phyloP scores from a whole-genome alignment of 257 asterid genomes.

The Parsonsia alboflavescens region DNA sequence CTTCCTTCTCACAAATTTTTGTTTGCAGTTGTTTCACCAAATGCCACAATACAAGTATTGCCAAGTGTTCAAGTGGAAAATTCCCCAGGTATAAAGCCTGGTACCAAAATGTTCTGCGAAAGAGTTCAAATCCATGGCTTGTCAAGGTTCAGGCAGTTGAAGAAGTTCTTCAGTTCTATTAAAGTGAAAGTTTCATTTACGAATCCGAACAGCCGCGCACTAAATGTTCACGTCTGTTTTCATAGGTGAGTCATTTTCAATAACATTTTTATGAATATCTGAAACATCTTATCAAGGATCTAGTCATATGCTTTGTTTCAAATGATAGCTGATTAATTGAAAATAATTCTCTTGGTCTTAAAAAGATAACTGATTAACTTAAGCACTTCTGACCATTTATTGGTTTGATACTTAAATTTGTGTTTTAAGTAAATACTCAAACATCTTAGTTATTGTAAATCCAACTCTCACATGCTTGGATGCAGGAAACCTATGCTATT shows the following conservation, averaged over 20 bases:
- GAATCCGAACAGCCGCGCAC: constrained; percentile 38
- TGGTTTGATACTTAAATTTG: background rate
- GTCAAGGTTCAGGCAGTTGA: constrained; percentile 51
- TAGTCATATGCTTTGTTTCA: background rate
- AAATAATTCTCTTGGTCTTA: background rate
- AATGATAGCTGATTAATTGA: background rate
- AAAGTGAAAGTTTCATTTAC: constrained; percentile 52
- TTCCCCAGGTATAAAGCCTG: constrained; percentile 80
- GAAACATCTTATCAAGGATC: background rate
- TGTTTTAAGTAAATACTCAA: background rate
- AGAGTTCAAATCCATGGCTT: constrained; percentile 69
- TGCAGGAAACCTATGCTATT: background rate
- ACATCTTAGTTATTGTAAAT: background rate
- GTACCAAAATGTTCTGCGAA: constrained; percentile 60
- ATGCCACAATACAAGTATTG: constrained; percentile 41
- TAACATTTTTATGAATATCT: background rate
- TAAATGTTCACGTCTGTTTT: constrained; percentile 64
- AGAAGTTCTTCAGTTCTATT: constrained; percentile 58
- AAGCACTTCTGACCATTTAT: background rate
- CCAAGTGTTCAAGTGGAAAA: constrained; percentile 55
- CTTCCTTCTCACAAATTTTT: constrained; percentile 8
- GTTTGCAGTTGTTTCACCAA: constrained; percentile 52
- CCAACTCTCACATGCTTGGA: background rate
- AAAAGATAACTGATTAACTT: background rate
- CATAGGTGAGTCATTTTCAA: constrained; percentile 59